Conservation (phyloP, 2,329 filamentous ascomycete genomes). For the Alternaria ethzedia region DNA sequence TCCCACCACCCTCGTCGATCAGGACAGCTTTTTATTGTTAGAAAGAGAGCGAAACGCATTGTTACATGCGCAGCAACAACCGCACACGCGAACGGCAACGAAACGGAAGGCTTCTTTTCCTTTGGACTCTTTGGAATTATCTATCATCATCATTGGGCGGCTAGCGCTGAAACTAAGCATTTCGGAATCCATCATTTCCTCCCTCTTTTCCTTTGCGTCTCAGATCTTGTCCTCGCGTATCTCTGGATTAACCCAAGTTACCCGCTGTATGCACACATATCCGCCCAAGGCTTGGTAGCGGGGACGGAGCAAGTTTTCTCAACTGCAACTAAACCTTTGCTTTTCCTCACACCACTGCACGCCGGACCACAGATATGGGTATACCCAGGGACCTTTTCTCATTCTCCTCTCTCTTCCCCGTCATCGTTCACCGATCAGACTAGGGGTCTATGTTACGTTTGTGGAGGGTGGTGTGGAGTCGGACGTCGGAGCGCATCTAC, state of each 20-base stretch:
- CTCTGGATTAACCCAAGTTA: not conserved
- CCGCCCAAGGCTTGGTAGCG: not conserved
- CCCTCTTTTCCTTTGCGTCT: slow-evolving; percentile 6
- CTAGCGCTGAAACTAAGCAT: slow-evolving; percentile 33
- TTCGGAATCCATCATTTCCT: slow-evolving; percentile 18
- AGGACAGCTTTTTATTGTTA: not conserved
- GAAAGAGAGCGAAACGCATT: not conserved
- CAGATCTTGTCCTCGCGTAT: not conserved
- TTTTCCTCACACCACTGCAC: not conserved
- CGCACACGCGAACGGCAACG: slow-evolving; percentile 1
- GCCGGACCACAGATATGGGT: not conserved
- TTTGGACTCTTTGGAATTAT: slow-evolving; percentile 7
- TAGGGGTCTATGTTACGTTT: not conserved
- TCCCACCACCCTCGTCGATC: not conserved
- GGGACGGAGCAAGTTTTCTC: not conserved
- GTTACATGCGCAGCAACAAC: not conserved
- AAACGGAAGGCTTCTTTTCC: slow-evolving; percentile 1
- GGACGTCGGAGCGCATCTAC: not conserved
- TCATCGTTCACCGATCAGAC: slow-evolving; percentile 1
- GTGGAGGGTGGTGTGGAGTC: slow-evolving; percentile 3
- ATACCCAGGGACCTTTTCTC: not conserved
- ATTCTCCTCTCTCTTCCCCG: not conserved
- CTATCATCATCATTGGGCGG: slow-evolving; percentile 32
- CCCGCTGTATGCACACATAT: not conserved
- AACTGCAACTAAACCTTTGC: not conserved